Evolutionary conservation across 768 basidiomycete genomes (phyloP).

Genomic region (Trametes coccinea): DNA sequence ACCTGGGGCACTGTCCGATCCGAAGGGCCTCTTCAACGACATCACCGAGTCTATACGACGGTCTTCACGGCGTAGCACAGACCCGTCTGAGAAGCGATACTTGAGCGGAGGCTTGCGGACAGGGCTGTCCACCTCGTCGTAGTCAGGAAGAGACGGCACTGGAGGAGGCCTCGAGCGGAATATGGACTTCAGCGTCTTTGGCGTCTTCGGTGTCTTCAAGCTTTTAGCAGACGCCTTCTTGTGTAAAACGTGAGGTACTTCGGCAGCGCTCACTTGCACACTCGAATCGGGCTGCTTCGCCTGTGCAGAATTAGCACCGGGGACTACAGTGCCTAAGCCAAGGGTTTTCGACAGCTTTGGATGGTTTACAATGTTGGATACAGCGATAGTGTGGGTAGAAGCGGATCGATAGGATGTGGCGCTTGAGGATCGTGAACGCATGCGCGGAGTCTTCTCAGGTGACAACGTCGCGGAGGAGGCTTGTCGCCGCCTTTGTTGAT

Average conservation of each 20-base stretch:
- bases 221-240: slow-evolving; percentile 8
- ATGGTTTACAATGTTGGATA: slow-evolving; percentile 7
- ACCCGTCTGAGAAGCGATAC: slow-evolving; percentile 4
- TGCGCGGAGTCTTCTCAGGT: not conserved
- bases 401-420: not conserved
- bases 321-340: not conserved
- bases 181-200: slow-evolving; percentile 10
- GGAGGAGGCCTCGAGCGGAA: slow-evolving; percentile 12
- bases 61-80: not conserved
- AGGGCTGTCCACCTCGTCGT: slow-evolving; percentile 5
- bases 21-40: slow-evolving; percentile 1
- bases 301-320: slow-evolving; percentile 2
- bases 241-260: not conserved
- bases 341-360: slow-evolving; percentile 16
- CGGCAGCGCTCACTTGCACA: not conserved
- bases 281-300: not conserved
- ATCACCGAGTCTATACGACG: not conserved
- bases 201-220: slow-evolving; percentile 7
- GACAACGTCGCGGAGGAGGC: not conserved
- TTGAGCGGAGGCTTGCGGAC: slow-evolving; percentile 2
- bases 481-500: not conserved
- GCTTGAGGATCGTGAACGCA: not conserved
- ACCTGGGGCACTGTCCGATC: not conserved
- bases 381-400: not conserved
- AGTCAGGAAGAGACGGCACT: not conserved